Conservation (phyloP, 116 monocot species). For the Phalaenopsis hybrid region DNA sequence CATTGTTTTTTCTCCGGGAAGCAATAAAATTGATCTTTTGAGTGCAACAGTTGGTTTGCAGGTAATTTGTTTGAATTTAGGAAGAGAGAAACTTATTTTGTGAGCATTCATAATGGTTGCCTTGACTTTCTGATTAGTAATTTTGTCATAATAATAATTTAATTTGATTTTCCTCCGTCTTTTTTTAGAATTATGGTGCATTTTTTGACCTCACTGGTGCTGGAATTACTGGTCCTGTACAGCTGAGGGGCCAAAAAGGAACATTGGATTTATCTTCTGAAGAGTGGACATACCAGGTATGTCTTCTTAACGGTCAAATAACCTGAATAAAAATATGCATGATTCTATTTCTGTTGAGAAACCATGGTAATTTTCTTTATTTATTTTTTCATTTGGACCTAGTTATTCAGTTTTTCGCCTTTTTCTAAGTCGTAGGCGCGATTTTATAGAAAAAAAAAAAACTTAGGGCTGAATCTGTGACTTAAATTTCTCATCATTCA, state of each 20-base stretch:
- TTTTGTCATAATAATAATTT: constrained; percentile 3
- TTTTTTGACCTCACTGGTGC: constrained; percentile 80
- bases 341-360: background rate
- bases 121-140: background rate
- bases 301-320: constrained; percentile 1
- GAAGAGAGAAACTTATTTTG: too few species aligned
- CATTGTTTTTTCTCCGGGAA: constrained; percentile 57
- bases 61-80: constrained; percentile 28
- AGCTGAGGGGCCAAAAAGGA: constrained; percentile 47
- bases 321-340: background rate
- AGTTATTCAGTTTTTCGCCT: background rate
- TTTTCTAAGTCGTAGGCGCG: background rate
- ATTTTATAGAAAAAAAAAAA: background rate
- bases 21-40: constrained; percentile 83
- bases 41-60: constrained; percentile 94
- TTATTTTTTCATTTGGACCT: background rate
- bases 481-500: background rate
- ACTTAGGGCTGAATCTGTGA: background rate
- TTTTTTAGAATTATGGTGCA: constrained; percentile 82
- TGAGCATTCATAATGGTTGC: background rate
- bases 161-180: constrained; percentile 1
- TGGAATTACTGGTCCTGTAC: constrained; percentile 92
- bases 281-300: constrained; percentile 90
- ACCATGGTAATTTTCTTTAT: background rate
- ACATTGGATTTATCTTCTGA: constrained; percentile 61